Evolutionary conservation across 2,329 filamentous ascomycete genomes (phyloP).

Genomic region (Chrysoporthe puriensis): DNA sequence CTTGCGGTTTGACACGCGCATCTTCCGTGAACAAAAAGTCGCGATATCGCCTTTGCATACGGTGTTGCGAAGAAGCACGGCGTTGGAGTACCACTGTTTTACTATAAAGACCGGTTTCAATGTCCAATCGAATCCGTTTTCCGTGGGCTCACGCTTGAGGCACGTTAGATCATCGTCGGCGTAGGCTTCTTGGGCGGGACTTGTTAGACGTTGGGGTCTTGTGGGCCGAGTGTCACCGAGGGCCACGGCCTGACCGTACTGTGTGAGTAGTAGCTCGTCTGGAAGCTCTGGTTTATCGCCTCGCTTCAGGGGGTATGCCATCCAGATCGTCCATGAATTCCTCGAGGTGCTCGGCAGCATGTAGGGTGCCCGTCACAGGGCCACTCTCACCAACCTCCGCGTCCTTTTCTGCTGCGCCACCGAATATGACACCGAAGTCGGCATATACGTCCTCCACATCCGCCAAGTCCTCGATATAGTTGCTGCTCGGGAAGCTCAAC

Average conservation of each 20-base stretch:
- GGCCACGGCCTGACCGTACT: neutral
- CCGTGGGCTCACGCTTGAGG: neutral
- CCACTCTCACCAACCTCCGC: constrained; percentile 32
- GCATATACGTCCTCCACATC: constrained; percentile 58
- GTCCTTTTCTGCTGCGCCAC: constrained; percentile 40
- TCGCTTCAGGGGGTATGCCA: constrained; percentile 52
- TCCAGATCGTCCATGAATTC: constrained; percentile 61
- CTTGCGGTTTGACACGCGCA: neutral
- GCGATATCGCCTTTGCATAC: neutral
- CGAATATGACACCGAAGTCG: constrained; percentile 58
- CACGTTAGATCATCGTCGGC: neutral
- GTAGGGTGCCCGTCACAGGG: neutral
- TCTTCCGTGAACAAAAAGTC: neutral
- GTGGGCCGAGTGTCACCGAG: neutral
- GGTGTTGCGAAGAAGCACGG: neutral
- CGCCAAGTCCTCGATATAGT: constrained; percentile 46
- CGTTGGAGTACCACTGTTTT: neutral
- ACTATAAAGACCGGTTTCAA: neutral
- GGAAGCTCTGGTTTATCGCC: constrained; percentile 26
- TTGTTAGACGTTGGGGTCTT: neutral
- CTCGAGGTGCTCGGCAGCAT: constrained; percentile 47
- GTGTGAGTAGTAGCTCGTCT: neutral
- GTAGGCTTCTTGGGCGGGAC: neutral
- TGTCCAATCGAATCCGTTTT: neutral
- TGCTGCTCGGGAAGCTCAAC: constrained; percentile 52